A percentile compares a stretch with the other conserved stretches of the same genome.
These are phyloP conservation scores for Tetrahymena thermophila DNA, from an alignment of 73 alveolate genomes.

Conservation along the genomic window DNA sequence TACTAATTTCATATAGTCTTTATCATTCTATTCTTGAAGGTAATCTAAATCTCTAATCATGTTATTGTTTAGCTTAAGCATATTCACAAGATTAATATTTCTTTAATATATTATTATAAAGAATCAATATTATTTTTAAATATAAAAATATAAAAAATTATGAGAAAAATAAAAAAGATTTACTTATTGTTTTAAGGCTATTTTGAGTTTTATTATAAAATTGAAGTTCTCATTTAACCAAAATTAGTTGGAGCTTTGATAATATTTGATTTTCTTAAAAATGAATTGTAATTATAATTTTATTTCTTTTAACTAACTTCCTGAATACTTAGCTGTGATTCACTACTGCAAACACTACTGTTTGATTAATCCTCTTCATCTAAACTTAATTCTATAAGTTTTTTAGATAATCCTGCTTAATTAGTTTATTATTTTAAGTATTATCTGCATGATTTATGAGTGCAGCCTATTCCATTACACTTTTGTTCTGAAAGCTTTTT, in stretches of 20 bases:
- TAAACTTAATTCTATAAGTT: not conserved
- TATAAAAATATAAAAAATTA: not conserved
- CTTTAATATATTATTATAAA: not conserved
- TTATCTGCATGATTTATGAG: not conserved
- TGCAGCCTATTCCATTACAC: not conserved
- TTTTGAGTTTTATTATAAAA: not conserved
- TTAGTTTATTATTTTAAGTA: not conserved
- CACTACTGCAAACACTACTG: not conserved
- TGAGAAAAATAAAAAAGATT: not conserved
- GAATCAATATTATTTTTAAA: not conserved
- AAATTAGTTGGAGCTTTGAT: not conserved
- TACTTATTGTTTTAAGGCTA: not conserved
- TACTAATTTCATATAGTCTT: not conserved
- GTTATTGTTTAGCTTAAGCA: not conserved
- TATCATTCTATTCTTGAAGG: not conserved
- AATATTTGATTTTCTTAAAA: not conserved
- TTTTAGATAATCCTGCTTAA: not conserved
- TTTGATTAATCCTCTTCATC: not conserved
- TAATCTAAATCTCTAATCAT: not conserved
- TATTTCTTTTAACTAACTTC: not conserved
- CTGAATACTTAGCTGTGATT: not conserved
- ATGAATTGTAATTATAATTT: not conserved
- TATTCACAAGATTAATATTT: not conserved
- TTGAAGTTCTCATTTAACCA: not conserved
- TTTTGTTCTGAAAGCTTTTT: not conserved